Base-by-base conservation (phyloP, 2,329 filamentous ascomycete genomes). In the Chrysosporium keratinophilum region DNA sequence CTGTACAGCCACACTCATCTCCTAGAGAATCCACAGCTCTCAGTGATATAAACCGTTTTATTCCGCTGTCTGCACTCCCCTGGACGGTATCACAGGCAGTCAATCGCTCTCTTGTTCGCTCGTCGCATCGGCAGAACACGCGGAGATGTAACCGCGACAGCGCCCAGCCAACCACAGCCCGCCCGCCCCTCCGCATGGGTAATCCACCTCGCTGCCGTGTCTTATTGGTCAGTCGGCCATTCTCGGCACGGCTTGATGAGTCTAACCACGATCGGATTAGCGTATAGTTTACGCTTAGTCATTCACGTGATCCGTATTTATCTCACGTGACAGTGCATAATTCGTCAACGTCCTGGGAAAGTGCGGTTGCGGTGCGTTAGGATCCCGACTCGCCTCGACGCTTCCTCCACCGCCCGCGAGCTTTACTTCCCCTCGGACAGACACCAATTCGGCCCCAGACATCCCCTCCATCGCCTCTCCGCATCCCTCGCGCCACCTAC, bases 221-320 rank as follows among this genome's bases (percentile, higher is more conserved):
- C n/a, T 20, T 50, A 57, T 57, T 57, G 55, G 52, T n/a, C 20
- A 6, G 10, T 48, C 56, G 53, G 56, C 50, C 28, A 41, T 41
- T 50, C 34, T 57, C 56, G 53, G 56, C 43, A 50, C 37, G 4
- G 20, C 9, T 9, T 5, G 3, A 14, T 0, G 7, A 10, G 14
- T 37, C 50, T 57, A 51, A 41, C 54, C 19, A 1, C 1, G 39
- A 28, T 20, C 14, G 17, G 50, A 50, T n/a, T 57, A 57, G 54
- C 11, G 41, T 0, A 6, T 5, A 2, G 3, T 40, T 5, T 5
- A 23, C 12, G 23, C 23, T 9, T 5, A 15, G 20, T 37, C 6
- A 20, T 6, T 14, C 17, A 17, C n/a, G 12, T 39, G 14, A 28
- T 34, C 10, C 3, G 43, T 9, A 35, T 19, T 41, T 10, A 5